Evolutionary conservation across 305 asterid species (phyloP), one percentile per base, ranked within the genome.

Genomic region (Ajuga reptans): DNA sequence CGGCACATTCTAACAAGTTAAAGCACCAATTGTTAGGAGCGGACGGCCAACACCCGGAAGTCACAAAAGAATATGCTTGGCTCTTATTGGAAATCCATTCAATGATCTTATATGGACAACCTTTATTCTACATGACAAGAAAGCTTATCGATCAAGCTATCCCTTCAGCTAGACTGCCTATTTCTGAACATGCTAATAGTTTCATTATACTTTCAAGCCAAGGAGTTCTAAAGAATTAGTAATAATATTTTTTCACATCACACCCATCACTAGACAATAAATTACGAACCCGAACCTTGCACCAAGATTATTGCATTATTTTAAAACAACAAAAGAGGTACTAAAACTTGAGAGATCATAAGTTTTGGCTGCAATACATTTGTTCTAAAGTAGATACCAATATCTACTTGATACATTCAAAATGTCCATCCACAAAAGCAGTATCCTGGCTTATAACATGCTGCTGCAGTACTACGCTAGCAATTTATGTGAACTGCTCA

Each of bases 141-240:
- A 10, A 72, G 64, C 68, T 59, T 14, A 17, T 69, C 52, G 43
- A 72, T 51, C 41, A 74, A 41, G 69, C 73, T 61, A 51, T 39
- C 49, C 49, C 49, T 9, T 46, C 31, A 45, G 56, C 33, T 9
- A 46, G 49, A 21, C 7, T 14, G 59, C 54, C 34, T 18, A 17
- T 33, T 65, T 9, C 39, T 59, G 33, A 27, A 2, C 12, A 69
- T 66, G 42, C 31, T 39, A 49, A 64, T 52, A 46, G 24, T 61
- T 7, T 59, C 60, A 24, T 15, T 39, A 65, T 45, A 59, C 65
- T 14, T 5, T 36, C 64, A 7, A 34, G 60, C 41, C 16, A 24
- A 68, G 16, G 10, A 36, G 24, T 47, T 72, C 9, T 70, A 17
- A 58, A 63, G 53, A 55, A 6, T 39, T 55, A 16, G 39, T 58